phyloP scores from a whole-genome alignment of 148 eudicot species.

The Camellia sinensis region DNA sequence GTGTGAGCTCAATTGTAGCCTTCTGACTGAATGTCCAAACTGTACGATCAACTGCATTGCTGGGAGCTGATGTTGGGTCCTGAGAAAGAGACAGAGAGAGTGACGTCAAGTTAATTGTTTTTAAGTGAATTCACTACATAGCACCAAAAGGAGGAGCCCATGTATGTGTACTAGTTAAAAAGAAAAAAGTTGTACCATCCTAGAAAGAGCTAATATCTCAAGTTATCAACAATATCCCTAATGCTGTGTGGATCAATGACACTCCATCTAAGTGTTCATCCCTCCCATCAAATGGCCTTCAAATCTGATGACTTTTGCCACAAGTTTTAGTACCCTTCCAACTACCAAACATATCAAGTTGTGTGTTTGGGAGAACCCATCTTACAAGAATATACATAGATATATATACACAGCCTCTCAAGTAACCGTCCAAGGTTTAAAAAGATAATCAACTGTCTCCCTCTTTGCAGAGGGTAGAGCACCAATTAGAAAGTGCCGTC shows the following conservation, averaged over 20 bases:
- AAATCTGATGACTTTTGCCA: too few species aligned
- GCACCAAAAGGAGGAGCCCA: not conserved
- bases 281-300: not conserved
- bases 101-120: not conserved
- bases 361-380: not conserved
- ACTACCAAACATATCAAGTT: not conserved
- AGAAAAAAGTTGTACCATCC: not conserved
- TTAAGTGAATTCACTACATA: not conserved
- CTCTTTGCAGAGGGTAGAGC: not conserved
- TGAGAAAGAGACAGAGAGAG: conserved; percentile 26
- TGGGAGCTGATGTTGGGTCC: conserved; percentile 77
- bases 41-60: conserved; percentile 64
- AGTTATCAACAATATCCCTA: not conserved
- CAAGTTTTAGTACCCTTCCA: not conserved
- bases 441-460: too few species aligned
- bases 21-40: conserved; percentile 78
- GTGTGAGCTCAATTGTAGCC: conserved; percentile 91
- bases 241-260: too few species aligned
- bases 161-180: not conserved
- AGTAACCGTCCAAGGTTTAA: not conserved
- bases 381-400: not conserved
- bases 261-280: too few species aligned
- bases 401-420: not conserved
- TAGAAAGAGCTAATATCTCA: not conserved
- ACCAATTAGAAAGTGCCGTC: not conserved